Evolutionary conservation across 2,329 filamentous ascomycete genomes (phyloP), one percentile per base, ranked within the genome.

Genomic region (Fusarium avenaceum): DNA sequence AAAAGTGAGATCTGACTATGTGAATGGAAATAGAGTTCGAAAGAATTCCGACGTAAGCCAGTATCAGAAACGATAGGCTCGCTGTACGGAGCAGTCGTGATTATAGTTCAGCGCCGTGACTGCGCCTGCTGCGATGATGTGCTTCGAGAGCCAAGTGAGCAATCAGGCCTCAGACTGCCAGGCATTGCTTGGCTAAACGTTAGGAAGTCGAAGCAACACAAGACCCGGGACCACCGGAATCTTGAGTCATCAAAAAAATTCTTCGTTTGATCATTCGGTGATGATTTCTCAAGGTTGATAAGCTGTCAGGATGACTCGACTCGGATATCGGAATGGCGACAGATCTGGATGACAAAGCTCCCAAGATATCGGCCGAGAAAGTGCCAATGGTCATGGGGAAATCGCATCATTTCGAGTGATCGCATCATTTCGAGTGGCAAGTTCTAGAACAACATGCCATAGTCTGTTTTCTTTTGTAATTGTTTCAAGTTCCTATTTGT

Each of bases 281-380:
- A 38, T 35, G 42, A 26, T 39, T 53, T 48, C n/a, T 54, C 33
- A 47, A 56, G 33, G 40, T 26, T 48, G 45, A 63, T 50, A 49
- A 65, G 56, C 54, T 35, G 40, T 48, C 45, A 65, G 32, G 35
- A 43, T 52, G 32, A 56, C 39, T 67, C 59, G 49, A 55, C 33
- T 45, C 69, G 65, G 65, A 58, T 60, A 40, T 74, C 58, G 65
- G 71, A 59, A 71, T 63, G 65, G 67, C 45, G 56, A 58, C 44
- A 55, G 24, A 54, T 26, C 43, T 6, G 17, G 63, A 57, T 63
- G 51, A 28, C 56, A 60, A 72, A 59, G 52, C 30, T 39, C 44
- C 26, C 51, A 42, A 46, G 57, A 20, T 26, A 14, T 20, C 11
- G 47, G 20, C n/a, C 2, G 32, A 39, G 28, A 55, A 33, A 42